Percentiles rank a stretch among this genome's conserved stretches.
phyloP scores from a whole-genome alignment of 2,329 filamentous ascomycete species.

The Paraphoma sp. region DNA sequence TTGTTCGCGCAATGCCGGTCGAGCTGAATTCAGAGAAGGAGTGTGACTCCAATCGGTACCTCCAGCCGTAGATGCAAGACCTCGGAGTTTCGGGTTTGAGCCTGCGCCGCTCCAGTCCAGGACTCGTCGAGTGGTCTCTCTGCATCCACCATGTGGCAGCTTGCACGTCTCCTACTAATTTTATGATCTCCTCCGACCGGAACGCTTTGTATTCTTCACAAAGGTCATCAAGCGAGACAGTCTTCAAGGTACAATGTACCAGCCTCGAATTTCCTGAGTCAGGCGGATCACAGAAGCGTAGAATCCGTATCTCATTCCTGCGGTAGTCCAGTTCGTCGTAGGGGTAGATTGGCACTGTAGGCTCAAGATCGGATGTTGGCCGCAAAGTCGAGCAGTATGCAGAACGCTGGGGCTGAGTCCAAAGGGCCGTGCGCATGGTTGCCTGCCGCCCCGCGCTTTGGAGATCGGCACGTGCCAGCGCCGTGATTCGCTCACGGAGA shows the following conservation, averaged over 20 bases:
- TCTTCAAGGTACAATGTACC: neutral
- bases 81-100: neutral
- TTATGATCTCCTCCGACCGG: neutral
- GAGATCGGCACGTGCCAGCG: too few relatives aligned
- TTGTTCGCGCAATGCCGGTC: neutral
- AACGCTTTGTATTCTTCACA: neutral
- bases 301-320: neutral
- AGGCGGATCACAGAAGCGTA: neutral
- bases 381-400: too few relatives aligned
- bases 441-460: too few relatives aligned
- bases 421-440: too few relatives aligned
- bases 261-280: neutral
- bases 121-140: neutral
- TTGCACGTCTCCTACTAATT: neutral
- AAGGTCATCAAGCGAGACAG: neutral
- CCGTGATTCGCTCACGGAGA: too few relatives aligned
- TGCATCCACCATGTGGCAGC: neutral
- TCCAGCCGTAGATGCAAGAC: neutral
- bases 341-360: neutral
- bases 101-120: neutral
- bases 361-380: too few relatives aligned
- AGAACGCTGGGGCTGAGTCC: too few relatives aligned
- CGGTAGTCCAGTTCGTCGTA: neutral
- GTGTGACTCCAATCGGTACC: neutral
- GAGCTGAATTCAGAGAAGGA: neutral